These are phyloP conservation scores for Brassica nigra DNA, from an alignment of 345 rosid genomes.

Conservation along the genomic window DNA sequence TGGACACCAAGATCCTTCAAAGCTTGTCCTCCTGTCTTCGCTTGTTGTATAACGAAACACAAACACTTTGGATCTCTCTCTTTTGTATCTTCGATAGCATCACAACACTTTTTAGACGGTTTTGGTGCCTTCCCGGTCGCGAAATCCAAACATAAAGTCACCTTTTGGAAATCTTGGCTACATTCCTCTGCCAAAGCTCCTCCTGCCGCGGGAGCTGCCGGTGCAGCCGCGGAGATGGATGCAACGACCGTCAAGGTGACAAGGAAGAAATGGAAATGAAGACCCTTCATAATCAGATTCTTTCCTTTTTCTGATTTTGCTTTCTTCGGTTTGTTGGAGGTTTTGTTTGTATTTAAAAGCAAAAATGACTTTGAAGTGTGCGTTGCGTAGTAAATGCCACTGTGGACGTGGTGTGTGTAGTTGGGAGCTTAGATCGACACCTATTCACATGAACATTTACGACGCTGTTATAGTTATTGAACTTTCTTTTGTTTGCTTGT, in stretches of 20 bases:
- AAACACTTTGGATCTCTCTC: constrained; percentile 73
- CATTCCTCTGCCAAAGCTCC: constrained; percentile 43
- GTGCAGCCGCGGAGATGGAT: constrained; percentile 21
- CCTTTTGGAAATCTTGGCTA: constrained; percentile 50
- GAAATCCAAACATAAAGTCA: constrained; percentile 60
- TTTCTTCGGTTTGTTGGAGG: neutral
- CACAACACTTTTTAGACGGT: constrained; percentile 73
- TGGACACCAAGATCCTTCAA: constrained; percentile 71
- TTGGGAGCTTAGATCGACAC: constrained; percentile 39
- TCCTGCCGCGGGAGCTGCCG: constrained; percentile 24
- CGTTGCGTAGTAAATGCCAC: constrained; percentile 30
- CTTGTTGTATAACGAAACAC: constrained; percentile 70
- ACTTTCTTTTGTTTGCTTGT: constrained; percentile 15
- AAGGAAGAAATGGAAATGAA: constrained; percentile 15
- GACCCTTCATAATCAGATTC: constrained; percentile 19
- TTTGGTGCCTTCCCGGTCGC: constrained; percentile 59
- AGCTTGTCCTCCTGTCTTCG: constrained; percentile 48
- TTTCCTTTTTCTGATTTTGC: neutral
- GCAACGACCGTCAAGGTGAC: constrained; percentile 19
- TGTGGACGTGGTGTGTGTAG: constrained; percentile 28
- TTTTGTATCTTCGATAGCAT: constrained; percentile 50
- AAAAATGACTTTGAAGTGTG: constrained; percentile 26
- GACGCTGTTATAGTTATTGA: constrained; percentile 2
- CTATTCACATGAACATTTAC: constrained; percentile 18
- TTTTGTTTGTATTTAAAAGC: constrained; percentile 30